phyloP scores from a whole-genome alignment of 2,329 filamentous ascomycete species.

The Dactylonectria macrodidyma region DNA sequence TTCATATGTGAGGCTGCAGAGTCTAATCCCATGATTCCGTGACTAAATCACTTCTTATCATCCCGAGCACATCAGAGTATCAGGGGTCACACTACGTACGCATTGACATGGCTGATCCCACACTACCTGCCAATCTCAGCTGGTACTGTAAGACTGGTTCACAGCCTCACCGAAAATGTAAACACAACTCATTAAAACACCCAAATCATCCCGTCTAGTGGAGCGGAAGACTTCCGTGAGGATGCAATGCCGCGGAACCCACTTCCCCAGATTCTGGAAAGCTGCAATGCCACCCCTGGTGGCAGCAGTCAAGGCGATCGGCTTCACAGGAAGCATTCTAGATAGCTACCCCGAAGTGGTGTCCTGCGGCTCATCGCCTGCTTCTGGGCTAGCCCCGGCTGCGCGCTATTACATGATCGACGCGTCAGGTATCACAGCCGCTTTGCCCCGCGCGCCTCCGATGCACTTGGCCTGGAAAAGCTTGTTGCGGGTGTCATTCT shows the following conservation, averaged over 20 bases:
- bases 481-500: neutral
- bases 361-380: conserved; percentile 14
- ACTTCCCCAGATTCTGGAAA: conserved; percentile 8
- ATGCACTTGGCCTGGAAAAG: neutral
- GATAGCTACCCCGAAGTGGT: neutral
- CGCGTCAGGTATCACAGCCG: conserved; percentile 2
- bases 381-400: conserved; percentile 2
- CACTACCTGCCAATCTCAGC: conserved; percentile 5
- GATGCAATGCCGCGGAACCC: conserved; percentile 5
- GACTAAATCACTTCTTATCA: neutral
- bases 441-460: neutral
- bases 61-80: neutral
- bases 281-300: conserved; percentile 7
- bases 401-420: conserved; percentile 16
- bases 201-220: no score
- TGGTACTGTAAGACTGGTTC: neutral
- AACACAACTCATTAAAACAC: neutral
- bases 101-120: neutral
- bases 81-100: neutral
- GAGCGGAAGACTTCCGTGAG: conserved; percentile 26
- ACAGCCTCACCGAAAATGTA: neutral
- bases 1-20: neutral
- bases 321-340: conserved; percentile 1
- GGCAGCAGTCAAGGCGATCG: conserved; percentile 5
- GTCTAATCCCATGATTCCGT: neutral